These are phyloP conservation scores for Rhynchospora tenuis DNA, from an alignment of 176 grass and related monocot species.

Conservation along the genomic window DNA sequence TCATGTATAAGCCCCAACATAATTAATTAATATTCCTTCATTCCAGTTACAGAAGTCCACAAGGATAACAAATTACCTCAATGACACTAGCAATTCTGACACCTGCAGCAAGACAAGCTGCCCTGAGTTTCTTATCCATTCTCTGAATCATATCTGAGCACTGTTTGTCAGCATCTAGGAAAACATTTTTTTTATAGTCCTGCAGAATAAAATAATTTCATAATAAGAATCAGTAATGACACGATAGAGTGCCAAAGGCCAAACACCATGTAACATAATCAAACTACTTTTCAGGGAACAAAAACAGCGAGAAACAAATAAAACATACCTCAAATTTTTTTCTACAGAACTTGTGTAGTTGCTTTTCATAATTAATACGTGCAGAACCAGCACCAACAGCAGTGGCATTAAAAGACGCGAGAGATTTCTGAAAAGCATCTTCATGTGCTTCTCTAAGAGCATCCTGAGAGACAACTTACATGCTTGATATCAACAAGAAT, in stretches of 20 bases:
- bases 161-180: constrained; percentile 56
- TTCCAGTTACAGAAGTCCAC: constrained; percentile 8
- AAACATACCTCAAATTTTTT: constrained; percentile 58
- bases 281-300: not conserved
- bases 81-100: constrained; percentile 45
- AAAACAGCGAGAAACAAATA: constrained; percentile 6
- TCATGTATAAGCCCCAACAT: not conserved
- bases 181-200: constrained; percentile 66
- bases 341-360: constrained; percentile 53
- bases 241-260: not conserved
- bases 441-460: constrained; percentile 56
- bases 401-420: constrained; percentile 45
- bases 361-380: constrained; percentile 57
- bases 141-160: constrained; percentile 49
- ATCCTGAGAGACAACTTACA: constrained; percentile 38
- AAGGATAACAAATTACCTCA: constrained; percentile 41
- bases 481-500: not conserved
- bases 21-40: not conserved
- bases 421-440: constrained; percentile 54
- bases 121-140: constrained; percentile 72
- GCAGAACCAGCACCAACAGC: constrained; percentile 59
- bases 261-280: not conserved
- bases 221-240: not conserved
- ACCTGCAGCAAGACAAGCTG: constrained; percentile 40
- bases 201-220: constrained; percentile 22